Percentiles rank a stretch among this genome's conserved stretches.
These are phyloP conservation scores for Rauvolfia tetraphylla DNA, from an alignment of 257 asterid genomes.

Conservation along the genomic window DNA sequence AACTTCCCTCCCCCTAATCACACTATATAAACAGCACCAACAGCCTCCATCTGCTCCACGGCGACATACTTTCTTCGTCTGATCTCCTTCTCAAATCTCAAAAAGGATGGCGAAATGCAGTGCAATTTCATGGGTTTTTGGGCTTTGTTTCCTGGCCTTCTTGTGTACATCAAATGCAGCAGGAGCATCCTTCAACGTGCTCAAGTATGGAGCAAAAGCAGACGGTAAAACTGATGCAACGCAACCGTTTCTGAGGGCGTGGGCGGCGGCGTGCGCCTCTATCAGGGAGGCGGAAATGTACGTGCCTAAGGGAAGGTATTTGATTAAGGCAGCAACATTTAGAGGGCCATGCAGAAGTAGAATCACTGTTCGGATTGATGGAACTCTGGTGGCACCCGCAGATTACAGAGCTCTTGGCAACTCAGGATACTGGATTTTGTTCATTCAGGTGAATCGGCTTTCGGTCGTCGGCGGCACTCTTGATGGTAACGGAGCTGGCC, in stretches of 20 bases:
- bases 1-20: not conserved
- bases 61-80: not conserved
- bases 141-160: not conserved
- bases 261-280: conserved; percentile 68
- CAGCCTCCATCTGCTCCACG: not conserved
- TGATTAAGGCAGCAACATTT: conserved; percentile 38
- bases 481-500: conserved; percentile 52
- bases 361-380: conserved; percentile 41
- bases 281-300: conserved; percentile 39
- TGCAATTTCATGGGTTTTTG: not conserved
- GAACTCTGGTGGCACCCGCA: conserved; percentile 53
- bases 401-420: conserved; percentile 38
- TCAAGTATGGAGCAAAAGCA: conserved; percentile 51
- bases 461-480: conserved; percentile 47
- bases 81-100: not conserved
- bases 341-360: conserved; percentile 59
- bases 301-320: conserved; percentile 57
- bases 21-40: not conserved
- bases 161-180: not conserved
- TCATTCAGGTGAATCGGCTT: conserved; percentile 39
- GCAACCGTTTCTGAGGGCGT: conserved; percentile 48
- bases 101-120: not conserved
- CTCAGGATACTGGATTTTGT: conserved; percentile 55
- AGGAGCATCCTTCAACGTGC: conserved; percentile 28
- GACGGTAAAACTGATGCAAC: conserved; percentile 67